Conservation (phyloP, 2,329 filamentous ascomycete species). For the Cryphonectria japonica region DNA sequence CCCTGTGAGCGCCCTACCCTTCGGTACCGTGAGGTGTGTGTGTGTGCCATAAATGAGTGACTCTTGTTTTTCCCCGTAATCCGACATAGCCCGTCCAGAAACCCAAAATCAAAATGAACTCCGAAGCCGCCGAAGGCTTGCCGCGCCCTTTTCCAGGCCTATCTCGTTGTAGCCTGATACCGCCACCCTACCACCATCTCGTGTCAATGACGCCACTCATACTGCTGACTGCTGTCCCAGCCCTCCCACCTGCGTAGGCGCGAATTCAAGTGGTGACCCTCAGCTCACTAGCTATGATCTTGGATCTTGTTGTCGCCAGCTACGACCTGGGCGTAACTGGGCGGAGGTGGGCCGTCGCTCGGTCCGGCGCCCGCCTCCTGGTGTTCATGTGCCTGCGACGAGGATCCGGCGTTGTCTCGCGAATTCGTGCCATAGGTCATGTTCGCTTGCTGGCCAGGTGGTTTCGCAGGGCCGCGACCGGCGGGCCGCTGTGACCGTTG, state of each 20-base stretch:
- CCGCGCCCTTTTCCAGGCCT: not conserved
- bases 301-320: conserved; percentile 92
- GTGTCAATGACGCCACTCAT: not conserved
- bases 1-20: not conserved
- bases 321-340: conserved; percentile 88
- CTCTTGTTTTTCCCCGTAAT: not conserved
- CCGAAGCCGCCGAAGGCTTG: not conserved
- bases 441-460: conserved; percentile 39
- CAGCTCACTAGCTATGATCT: conserved; percentile 54
- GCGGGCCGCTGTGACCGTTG: conserved; percentile 40
- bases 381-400: conserved; percentile 36
- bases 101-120: not conserved
- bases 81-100: conserved; percentile 5
- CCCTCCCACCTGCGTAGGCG: not conserved
- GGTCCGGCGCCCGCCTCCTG: conserved; percentile 43
- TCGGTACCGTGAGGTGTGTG: not conserved
- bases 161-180: not conserved
- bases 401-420: conserved; percentile 35
- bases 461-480: conserved; percentile 40
- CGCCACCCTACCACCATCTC: not conserved
- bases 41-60: not conserved
- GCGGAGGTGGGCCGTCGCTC: conserved; percentile 55
- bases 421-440: conserved; percentile 54
- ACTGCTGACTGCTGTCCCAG: not conserved
- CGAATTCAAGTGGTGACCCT: conserved; percentile 12